These are phyloP conservation scores for Bonia amplexicaulis DNA, from an alignment of 176 grass and related monocot species.

Conservation along the genomic window DNA sequence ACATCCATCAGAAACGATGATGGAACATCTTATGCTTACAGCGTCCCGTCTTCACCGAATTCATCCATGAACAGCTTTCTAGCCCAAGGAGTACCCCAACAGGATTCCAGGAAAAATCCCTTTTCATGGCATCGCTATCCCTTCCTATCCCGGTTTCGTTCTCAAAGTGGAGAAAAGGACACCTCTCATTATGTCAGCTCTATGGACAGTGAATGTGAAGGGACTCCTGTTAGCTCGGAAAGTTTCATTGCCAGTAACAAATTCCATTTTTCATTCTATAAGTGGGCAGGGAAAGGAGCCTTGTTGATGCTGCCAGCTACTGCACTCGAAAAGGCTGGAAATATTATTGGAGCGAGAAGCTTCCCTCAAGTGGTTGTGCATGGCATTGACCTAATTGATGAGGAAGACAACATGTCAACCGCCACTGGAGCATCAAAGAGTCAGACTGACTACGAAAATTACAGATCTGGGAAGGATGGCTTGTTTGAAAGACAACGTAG, in stretches of 20 bases:
- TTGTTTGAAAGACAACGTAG: conserved; percentile 39
- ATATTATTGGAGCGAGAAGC: conserved; percentile 32
- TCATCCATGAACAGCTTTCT: conserved; percentile 37
- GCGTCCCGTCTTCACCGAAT: conserved; percentile 58
- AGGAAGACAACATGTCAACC: conserved; percentile 61
- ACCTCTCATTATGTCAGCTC: conserved; percentile 28
- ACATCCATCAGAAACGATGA: conserved; percentile 51
- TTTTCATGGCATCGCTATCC: conserved; percentile 44
- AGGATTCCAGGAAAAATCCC: conserved; percentile 44
- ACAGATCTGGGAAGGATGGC: conserved; percentile 35
- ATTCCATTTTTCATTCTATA: conserved; percentile 91
- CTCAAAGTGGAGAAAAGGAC: conserved; percentile 40
- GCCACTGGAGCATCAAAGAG: conserved; percentile 46
- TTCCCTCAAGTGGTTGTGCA: conserved; percentile 84
- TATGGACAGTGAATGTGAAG: conserved; percentile 48
- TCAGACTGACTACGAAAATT: conserved; percentile 40
- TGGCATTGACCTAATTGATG: conserved; percentile 55
- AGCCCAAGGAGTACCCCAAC: conserved; percentile 2
- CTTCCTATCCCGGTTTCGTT: conserved; percentile 58
- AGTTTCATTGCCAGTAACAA: conserved; percentile 42
- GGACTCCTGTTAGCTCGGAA: conserved; percentile 43
- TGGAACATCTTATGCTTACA: conserved; percentile 38
- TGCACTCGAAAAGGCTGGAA: conserved; percentile 37
- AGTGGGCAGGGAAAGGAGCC: conserved; percentile 79
- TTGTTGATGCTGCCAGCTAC: conserved; percentile 54